These are phyloP conservation scores for Cornus kousa DNA, from an alignment of 148 eudicot genomes.

Conservation along the genomic window DNA sequence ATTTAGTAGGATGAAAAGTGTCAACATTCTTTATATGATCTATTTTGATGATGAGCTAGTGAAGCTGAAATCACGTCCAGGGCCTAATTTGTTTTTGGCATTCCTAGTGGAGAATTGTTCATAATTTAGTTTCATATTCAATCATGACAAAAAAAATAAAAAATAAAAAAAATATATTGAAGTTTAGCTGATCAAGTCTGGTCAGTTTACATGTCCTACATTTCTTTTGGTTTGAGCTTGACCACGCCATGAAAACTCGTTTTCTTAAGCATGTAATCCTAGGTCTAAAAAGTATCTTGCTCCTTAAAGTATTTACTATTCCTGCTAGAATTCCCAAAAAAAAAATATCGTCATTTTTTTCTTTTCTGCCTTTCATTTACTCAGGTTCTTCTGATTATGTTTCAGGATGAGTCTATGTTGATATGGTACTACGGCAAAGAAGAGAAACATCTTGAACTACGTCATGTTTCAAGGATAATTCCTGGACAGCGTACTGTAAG, in stretches of 20 bases:
- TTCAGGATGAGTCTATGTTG: conserved; percentile 75
- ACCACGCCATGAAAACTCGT: neutral
- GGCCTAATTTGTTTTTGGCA: too few relatives aligned
- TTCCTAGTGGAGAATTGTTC: too few relatives aligned
- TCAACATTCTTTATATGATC: too few relatives aligned
- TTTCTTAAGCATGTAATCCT: neutral
- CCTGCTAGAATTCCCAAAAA: neutral
- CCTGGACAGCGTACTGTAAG: conserved; percentile 94
- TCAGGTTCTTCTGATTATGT: conserved; percentile 13
- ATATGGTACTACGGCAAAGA: conserved; percentile 79
- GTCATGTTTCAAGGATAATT: conserved; percentile 68
- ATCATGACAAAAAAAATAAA: too few relatives aligned
- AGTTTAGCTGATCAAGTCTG: too few relatives aligned
- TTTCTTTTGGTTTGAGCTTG: neutral
- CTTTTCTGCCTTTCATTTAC: conserved; percentile 1
- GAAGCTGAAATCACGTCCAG: too few relatives aligned
- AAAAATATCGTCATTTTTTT: too few relatives aligned
- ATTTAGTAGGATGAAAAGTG: too few relatives aligned
- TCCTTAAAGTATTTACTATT: neutral
- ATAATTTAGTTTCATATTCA: too few relatives aligned
- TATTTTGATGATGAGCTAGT: too few relatives aligned
- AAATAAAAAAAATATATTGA: too few relatives aligned
- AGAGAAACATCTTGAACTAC: conserved; percentile 71
- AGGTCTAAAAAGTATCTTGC: neutral
- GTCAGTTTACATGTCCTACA: too few relatives aligned